Conservation (phyloP, 768 basidiomycete genomes). For the Gymnopilus junonius region DNA sequence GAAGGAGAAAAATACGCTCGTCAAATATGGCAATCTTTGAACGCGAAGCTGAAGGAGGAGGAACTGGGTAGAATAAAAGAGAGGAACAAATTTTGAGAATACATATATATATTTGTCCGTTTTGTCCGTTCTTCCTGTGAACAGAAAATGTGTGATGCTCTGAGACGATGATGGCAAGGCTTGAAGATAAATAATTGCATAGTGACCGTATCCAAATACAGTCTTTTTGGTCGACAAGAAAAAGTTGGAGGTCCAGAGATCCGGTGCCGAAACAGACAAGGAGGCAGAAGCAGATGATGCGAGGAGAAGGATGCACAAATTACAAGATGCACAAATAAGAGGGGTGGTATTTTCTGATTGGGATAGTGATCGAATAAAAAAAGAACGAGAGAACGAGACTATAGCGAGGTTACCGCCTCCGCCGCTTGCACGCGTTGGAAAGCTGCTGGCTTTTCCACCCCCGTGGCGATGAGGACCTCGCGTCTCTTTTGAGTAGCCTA, state of each 20-base stretch:
- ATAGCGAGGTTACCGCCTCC: conserved; percentile 2
- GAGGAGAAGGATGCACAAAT: not conserved
- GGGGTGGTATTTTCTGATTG: not conserved
- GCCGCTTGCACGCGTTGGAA: conserved; percentile 32
- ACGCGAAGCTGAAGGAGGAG: conserved; percentile 69
- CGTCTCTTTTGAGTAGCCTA: conserved; percentile 54
- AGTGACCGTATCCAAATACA: not conserved
- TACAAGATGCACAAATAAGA: not conserved
- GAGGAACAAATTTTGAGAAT: conserved; percentile 43
- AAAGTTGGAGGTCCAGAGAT: not conserved
- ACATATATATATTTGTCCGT: too few species aligned
- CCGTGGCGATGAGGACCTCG: conserved; percentile 41
- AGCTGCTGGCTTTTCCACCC: conserved; percentile 41
- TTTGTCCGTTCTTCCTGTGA: not conserved
- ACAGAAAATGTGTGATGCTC: not conserved
- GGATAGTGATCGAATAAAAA: not conserved
- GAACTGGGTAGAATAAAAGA: conserved; percentile 62
- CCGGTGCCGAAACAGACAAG: not conserved
- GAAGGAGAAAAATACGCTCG: conserved; percentile 68
- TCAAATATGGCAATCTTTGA: conserved; percentile 58
- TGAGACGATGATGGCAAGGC: too few species aligned
- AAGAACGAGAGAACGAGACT: not conserved
- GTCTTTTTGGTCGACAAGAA: conserved; percentile 1
- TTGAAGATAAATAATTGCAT: not conserved
- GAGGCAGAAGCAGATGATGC: not conserved